Conservation (phyloP, 1,139 yeast species). For the Lodderomyces jiufengensis region DNA sequence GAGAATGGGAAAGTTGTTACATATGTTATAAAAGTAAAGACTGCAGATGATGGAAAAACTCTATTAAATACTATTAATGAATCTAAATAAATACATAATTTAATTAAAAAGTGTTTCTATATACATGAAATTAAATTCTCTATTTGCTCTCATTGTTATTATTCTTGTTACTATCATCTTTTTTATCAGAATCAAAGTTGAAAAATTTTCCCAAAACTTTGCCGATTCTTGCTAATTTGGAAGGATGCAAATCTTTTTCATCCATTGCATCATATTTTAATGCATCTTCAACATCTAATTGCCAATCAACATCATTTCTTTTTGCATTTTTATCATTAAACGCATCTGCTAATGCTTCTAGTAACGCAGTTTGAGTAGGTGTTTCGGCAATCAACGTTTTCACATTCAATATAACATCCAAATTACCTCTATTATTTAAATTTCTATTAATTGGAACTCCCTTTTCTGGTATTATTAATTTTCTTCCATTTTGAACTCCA, state of each 20-base stretch:
- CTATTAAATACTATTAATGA: slow-evolving; percentile 55
- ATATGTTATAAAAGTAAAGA: slow-evolving; percentile 69
- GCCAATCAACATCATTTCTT: slow-evolving; percentile 60
- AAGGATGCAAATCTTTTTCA: slow-evolving; percentile 50
- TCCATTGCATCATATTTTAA: slow-evolving; percentile 23
- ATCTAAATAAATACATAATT: slow-evolving; percentile 8
- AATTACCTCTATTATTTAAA: slow-evolving; percentile 66
- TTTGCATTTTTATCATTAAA: slow-evolving; percentile 77
- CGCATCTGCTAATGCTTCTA: slow-evolving; percentile 94
- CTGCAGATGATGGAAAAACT: slow-evolving; percentile 60
- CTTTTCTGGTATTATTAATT: slow-evolving; percentile 74
- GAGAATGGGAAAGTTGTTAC: slow-evolving; percentile 44
- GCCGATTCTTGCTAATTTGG: slow-evolving; percentile 58
- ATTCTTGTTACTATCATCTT: slow-evolving; percentile 5
- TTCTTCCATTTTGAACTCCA: slow-evolving; percentile 79
- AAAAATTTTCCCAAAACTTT: slow-evolving; percentile 61
- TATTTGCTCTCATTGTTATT: slow-evolving; percentile 19
- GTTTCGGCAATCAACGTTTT: slow-evolving; percentile 71
- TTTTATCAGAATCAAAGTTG: slow-evolving; percentile 38
- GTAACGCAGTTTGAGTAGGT: slow-evolving; percentile 85
- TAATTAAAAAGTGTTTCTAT: background rate
- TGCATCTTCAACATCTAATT: slow-evolving; percentile 34
- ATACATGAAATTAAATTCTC: slow-evolving; percentile 13
- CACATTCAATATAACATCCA: slow-evolving; percentile 72
- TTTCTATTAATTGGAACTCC: slow-evolving; percentile 76